A percentile compares a stretch with the other conserved stretches of the same genome.
Conservation (phyloP, 257 asterid species). For the Phtheirospermum japonicum region DNA sequence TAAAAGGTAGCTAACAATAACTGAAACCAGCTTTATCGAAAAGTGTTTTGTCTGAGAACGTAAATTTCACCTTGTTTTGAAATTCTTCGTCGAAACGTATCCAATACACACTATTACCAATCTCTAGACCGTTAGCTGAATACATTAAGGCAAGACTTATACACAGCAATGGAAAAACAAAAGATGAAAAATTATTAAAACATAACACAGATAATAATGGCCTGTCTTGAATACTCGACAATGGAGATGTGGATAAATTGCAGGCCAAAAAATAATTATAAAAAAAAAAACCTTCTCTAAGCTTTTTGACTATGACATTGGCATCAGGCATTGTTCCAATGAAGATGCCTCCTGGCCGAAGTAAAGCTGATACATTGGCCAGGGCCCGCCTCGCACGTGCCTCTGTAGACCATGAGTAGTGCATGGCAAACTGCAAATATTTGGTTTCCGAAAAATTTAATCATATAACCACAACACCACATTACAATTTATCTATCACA, state of each 20-base stretch:
- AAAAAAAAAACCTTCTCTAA: slow-evolving; percentile 73
- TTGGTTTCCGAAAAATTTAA: slow-evolving; percentile 3
- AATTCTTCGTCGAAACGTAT: slow-evolving; percentile 80
- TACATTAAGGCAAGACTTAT: background rate
- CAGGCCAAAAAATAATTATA: slow-evolving; percentile 9
- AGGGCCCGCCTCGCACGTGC: slow-evolving; percentile 94
- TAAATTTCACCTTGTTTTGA: slow-evolving; percentile 55
- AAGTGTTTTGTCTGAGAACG: background rate
- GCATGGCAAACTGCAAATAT: slow-evolving; percentile 91
- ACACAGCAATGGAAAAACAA: background rate
- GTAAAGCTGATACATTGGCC: slow-evolving; percentile 91
- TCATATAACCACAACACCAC: no score
- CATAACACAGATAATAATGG: background rate
- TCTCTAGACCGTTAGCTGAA: slow-evolving; percentile 88
- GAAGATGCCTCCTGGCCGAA: slow-evolving; percentile 95
- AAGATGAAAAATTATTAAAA: background rate
- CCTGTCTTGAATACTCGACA: no score
- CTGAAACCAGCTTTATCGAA: background rate
- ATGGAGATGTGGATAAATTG: no score
- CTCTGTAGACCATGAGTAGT: slow-evolving; percentile 99
- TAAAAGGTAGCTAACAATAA: slow-evolving; percentile 4
- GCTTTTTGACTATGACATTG: slow-evolving; percentile 82
- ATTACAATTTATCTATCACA: no score
- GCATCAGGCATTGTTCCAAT: slow-evolving; percentile 99
- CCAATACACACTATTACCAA: slow-evolving; percentile 92